Conservation (phyloP, 1,139 yeast species). For the Hemisphaericaspora xylofermentans region DNA sequence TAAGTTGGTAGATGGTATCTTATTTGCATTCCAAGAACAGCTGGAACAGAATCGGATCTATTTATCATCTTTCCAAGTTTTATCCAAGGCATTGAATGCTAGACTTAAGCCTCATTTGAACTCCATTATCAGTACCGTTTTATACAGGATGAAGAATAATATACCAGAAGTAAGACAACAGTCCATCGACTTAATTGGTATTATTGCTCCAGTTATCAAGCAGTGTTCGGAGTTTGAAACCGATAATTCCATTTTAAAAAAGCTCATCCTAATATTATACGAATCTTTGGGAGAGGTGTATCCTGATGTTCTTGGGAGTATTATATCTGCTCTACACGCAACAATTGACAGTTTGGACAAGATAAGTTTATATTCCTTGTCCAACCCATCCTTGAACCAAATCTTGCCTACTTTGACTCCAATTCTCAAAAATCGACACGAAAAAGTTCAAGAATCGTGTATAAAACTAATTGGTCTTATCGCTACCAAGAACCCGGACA, state of each 20-base stretch:
- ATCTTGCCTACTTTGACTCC: conserved; percentile 89
- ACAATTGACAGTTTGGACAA: conserved; percentile 37
- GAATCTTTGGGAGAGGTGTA: conserved; percentile 94
- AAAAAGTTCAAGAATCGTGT: conserved; percentile 85
- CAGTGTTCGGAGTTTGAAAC: conserved; percentile 54
- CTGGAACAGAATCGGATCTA: conserved; percentile 51
- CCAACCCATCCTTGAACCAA: conserved; percentile 81
- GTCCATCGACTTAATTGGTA: conserved; percentile 75
- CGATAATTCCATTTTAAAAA: conserved; percentile 53
- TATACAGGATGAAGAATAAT: conserved; percentile 74
- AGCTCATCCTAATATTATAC: conserved; percentile 73
- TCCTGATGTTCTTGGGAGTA: conserved; percentile 90
- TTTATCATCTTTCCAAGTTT: conserved; percentile 64
- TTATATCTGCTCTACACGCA: conserved; percentile 65
- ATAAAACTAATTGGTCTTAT: conserved; percentile 79
- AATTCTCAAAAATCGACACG: conserved; percentile 84
- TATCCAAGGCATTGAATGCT: conserved; percentile 64
- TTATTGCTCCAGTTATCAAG: conserved; percentile 66
- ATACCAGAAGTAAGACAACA: conserved; percentile 77
- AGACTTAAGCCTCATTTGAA: conserved; percentile 74
- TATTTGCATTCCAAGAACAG: conserved; percentile 86
- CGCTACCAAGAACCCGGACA: conserved; percentile 81
- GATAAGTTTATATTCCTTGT: conserved; percentile 56
- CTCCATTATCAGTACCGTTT: conserved; percentile 69
- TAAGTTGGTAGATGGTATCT: conserved; percentile 73